Percentiles rank a stretch among this genome's conserved stretches.
Evolutionary conservation across 2,329 filamentous ascomycete species (phyloP).

Genomic region (Pestalotiopsis sp.): DNA sequence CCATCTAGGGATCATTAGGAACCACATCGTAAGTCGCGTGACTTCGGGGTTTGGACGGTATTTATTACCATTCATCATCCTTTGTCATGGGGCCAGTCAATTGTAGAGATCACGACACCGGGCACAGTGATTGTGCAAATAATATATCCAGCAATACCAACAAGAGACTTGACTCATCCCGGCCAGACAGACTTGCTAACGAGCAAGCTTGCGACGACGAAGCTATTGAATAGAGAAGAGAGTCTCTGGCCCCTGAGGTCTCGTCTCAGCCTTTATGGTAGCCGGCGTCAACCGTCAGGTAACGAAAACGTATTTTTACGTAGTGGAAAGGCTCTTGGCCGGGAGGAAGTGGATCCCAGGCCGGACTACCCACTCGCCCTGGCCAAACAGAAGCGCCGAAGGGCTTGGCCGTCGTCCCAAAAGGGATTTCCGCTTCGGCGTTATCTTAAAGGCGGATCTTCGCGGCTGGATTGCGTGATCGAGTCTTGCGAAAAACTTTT

Average conservation of each 20-base stretch:
- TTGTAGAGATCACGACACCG: not conserved
- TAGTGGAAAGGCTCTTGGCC: not conserved
- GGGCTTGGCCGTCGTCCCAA: not conserved
- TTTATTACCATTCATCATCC: not conserved
- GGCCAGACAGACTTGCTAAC: not conserved
- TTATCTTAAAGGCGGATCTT: not conserved
- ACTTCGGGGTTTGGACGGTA: not conserved
- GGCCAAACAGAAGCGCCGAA: conserved; percentile 1
- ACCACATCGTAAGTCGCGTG: not conserved
- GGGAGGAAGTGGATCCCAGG: not conserved
- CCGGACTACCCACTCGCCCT: not conserved
- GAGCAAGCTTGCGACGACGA: not conserved
- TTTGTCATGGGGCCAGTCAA: not conserved
- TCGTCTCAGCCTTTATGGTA: not conserved
- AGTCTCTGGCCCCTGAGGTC: not conserved
- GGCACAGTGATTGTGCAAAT: not conserved
- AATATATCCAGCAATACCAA: not conserved
- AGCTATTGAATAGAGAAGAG: not conserved
- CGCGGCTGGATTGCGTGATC: conserved; percentile 6
- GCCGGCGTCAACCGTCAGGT: not conserved
- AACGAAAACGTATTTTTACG: not conserved
- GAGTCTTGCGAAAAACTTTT: conserved; percentile 7
- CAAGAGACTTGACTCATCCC: not conserved
- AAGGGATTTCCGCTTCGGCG: conserved; percentile 1
- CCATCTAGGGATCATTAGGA: not conserved